A percentile compares a stretch with the other conserved stretches of the same genome.
These are phyloP conservation scores for Pterocarpus santalinus DNA, from an alignment of 306 rosid genomes.

Conservation along the genomic window DNA sequence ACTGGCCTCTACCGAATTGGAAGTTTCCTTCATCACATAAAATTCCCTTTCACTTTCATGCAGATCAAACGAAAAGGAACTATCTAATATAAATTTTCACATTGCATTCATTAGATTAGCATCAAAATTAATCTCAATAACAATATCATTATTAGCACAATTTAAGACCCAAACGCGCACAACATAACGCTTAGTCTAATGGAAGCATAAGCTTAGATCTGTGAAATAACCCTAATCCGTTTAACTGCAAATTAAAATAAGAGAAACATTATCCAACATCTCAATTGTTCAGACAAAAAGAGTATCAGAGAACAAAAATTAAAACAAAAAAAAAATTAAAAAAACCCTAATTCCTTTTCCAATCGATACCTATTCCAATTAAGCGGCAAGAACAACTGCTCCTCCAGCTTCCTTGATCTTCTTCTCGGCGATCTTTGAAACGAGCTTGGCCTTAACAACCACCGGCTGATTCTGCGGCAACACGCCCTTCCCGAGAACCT, in stretches of 20 bases:
- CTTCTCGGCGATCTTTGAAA: constrained; percentile 53
- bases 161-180: too few species aligned
- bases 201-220: too few species aligned
- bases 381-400: constrained; percentile 50
- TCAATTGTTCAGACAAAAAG: neutral
- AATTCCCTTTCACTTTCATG: too few species aligned
- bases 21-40: too few species aligned
- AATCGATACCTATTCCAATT: constrained; percentile 2
- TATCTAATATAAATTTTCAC: too few species aligned
- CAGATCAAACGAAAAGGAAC: too few species aligned
- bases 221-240: too few species aligned
- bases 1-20: too few species aligned
- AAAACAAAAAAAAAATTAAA: neutral
- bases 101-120: too few species aligned
- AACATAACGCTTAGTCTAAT: neutral
- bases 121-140: too few species aligned
- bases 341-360: neutral
- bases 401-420: constrained; percentile 55
- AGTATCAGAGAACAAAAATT: neutral
- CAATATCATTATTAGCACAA: neutral
- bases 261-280: neutral
- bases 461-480: constrained; percentile 43
- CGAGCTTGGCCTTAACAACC: constrained; percentile 47
- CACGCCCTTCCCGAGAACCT: constrained; percentile 51
- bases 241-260: neutral